These are phyloP conservation scores for Leptodermis oblonga DNA, from an alignment of 257 asterid genomes.

Conservation along the genomic window DNA sequence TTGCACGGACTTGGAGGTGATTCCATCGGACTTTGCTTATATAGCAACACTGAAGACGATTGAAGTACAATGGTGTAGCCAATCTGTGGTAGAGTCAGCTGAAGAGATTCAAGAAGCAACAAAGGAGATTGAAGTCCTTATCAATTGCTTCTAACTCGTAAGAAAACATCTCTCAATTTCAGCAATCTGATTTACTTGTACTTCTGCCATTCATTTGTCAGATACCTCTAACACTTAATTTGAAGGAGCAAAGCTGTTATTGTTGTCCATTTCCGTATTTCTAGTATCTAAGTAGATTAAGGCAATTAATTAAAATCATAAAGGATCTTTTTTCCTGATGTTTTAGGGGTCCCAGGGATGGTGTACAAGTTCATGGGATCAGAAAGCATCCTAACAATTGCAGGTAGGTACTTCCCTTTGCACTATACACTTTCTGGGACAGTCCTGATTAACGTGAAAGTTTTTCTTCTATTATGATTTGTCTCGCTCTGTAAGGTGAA, in stretches of 20 bases:
- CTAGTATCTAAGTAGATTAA: neutral
- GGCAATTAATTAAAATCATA: neutral
- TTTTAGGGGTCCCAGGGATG: neutral
- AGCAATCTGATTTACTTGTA: neutral
- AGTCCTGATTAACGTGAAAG: no score
- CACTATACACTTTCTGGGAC: no score
- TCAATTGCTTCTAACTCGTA: neutral
- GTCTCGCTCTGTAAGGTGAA: no score
- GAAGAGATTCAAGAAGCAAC: neutral
- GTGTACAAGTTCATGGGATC: no score
- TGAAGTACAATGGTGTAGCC: constrained; percentile 4
- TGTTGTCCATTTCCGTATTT: neutral
- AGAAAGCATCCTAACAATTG: no score
- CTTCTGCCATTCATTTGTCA: neutral
- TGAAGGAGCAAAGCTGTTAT: neutral
- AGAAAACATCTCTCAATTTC: neutral
- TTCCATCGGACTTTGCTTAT: neutral
- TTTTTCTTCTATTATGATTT: no score
- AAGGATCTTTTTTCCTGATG: neutral
- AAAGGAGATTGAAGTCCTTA: constrained; percentile 7
- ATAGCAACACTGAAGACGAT: neutral
- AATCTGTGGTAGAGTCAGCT: constrained; percentile 8
- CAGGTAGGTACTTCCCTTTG: no score
- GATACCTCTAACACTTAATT: no score
- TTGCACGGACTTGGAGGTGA: neutral